These are phyloP conservation scores for Penicillium samsonianum DNA, from an alignment of 495 filamentous ascomycete genomes.

Conservation along the genomic window DNA sequence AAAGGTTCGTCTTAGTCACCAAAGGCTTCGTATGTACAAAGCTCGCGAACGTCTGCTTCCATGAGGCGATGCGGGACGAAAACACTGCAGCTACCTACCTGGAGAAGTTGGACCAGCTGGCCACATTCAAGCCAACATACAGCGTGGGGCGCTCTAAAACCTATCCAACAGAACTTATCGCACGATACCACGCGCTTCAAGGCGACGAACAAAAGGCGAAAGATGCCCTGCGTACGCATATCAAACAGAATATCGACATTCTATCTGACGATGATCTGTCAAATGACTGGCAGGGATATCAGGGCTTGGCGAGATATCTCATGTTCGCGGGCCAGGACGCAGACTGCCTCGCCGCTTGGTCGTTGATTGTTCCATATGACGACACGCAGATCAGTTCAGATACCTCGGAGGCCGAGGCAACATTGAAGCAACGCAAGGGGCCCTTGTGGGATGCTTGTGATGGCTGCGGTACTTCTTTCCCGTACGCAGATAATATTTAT, in stretches of 20 bases:
- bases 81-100: background rate
- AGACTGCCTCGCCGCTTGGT: conserved; percentile 25
- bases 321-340: conserved; percentile 21
- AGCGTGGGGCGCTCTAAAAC: background rate
- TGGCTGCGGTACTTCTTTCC: conserved; percentile 24
- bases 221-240: conserved; percentile 26
- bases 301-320: conserved; percentile 24
- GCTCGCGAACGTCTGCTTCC: conserved; percentile 4
- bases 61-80: conserved; percentile 4
- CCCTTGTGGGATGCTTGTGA: conserved; percentile 23
- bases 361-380: conserved; percentile 12
- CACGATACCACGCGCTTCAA: conserved; percentile 32
- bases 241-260: conserved; percentile 41
- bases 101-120: conserved; percentile 4
- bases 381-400: background rate
- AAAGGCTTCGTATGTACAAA: background rate
- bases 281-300: conserved; percentile 44
- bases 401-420: background rate
- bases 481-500: conserved; percentile 30
- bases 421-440: conserved; percentile 1
- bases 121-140: background rate
- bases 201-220: conserved; percentile 29
- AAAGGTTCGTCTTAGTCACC: background rate
- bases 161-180: conserved; percentile 17
- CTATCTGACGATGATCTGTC: conserved; percentile 45